Conservation (phyloP, 1,284 basidiomycete genomes). For the Ganoderma sp. region DNA sequence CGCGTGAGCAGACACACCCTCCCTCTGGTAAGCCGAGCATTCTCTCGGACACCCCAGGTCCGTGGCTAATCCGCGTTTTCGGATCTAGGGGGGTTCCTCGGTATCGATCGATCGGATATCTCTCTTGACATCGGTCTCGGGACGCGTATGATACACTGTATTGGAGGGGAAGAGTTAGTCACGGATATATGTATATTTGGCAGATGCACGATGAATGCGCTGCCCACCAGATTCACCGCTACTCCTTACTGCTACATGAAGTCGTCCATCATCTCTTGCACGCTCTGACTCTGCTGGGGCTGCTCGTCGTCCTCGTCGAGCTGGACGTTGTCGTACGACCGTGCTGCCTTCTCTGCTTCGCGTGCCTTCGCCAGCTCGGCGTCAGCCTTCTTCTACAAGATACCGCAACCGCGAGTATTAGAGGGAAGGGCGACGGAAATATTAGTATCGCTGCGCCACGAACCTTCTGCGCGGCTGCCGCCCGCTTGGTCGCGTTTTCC, state of each 20-base stretch:
- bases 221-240: neutral
- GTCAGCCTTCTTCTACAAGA: constrained; percentile 70
- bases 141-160: neutral
- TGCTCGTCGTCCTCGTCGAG: constrained; percentile 52
- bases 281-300: constrained; percentile 61
- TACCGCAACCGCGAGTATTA: no score
- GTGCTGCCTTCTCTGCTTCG: constrained; percentile 78
- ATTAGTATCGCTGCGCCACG: neutral
- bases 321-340: constrained; percentile 78
- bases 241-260: constrained; percentile 41
- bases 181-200: neutral
- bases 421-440: no score
- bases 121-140: neutral
- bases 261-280: constrained; percentile 67
- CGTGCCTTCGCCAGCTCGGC: constrained; percentile 66
- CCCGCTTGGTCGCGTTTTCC: constrained; percentile 73
- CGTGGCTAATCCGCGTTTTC: neutral
- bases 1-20: neutral
- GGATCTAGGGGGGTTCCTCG: neutral
- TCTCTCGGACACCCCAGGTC: neutral
- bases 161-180: neutral
- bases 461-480: constrained; percentile 68
- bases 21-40: neutral
- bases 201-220: neutral
- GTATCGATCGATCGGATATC: neutral